Evolutionary conservation across 257 asterid genomes (phyloP).

Genomic region (Gynochthodes officinalis): DNA sequence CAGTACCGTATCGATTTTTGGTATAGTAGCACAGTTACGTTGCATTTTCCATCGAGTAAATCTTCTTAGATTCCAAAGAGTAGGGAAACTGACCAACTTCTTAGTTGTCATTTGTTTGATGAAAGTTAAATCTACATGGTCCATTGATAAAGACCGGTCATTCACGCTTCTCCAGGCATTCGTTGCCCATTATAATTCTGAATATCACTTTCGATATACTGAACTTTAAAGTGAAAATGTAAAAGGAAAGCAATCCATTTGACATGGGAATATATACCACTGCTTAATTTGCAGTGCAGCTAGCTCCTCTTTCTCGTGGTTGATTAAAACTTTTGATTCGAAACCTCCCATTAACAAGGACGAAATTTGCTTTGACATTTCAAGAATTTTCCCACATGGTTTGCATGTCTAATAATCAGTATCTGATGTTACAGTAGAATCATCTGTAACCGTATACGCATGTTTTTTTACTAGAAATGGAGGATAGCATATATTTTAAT

Average conservation of each 20-base stretch:
- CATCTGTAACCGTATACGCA: not conserved
- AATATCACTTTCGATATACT: not conserved
- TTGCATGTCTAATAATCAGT: not conserved
- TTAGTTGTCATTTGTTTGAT: constrained; percentile 11
- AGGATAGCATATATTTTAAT: not conserved
- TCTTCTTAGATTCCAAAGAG: not conserved
- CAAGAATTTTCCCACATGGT: constrained; percentile 14
- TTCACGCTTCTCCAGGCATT: constrained; percentile 16
- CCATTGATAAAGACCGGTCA: constrained; percentile 14
- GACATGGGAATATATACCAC: constrained; percentile 5
- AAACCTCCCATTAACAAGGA: not conserved
- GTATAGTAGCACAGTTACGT: too few relatives aligned
- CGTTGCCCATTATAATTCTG: not conserved
- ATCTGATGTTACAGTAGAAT: not conserved
- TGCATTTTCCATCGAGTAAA: too few relatives aligned
- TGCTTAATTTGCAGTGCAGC: too few relatives aligned
- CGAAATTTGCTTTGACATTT: constrained; percentile 4
- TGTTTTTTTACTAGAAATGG: not conserved
- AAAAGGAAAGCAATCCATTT: not conserved
- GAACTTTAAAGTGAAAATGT: not conserved
- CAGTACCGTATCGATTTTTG: too few relatives aligned
- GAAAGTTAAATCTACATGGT: constrained; percentile 13
- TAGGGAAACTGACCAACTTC: not conserved
- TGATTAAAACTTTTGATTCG: not conserved
- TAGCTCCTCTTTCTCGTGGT: not conserved